These are phyloP conservation scores for Naganishia sp. DNA, from an alignment of 1,284 basidiomycete genomes.

Conservation along the genomic window DNA sequence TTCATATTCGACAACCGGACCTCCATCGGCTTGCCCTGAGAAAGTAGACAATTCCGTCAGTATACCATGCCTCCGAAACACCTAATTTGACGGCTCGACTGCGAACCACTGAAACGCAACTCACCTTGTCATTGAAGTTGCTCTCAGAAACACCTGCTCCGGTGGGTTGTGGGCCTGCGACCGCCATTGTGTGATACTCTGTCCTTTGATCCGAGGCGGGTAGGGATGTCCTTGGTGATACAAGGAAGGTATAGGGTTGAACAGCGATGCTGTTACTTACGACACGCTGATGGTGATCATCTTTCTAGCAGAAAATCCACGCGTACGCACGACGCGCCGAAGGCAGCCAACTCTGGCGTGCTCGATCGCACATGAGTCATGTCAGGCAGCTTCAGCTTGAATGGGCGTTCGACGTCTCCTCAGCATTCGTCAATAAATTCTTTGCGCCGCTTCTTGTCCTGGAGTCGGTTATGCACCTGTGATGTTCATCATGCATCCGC, in stretches of 20 bases:
- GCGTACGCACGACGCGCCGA: not conserved
- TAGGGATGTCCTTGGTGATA: not conserved
- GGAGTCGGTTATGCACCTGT: too few relatives aligned
- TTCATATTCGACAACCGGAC: slow-evolving; percentile 93
- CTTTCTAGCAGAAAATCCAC: slow-evolving; percentile 3
- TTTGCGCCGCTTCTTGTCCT: too few relatives aligned
- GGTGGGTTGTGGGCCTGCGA: slow-evolving; percentile 29
- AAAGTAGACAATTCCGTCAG: slow-evolving; percentile 16
- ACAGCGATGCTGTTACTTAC: not conserved
- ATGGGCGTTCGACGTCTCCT: too few relatives aligned
- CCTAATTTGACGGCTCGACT: not conserved
- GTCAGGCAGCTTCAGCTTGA: too few relatives aligned
- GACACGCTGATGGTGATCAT: slow-evolving; percentile 14
- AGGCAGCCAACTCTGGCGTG: slow-evolving; percentile 1
- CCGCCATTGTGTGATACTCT: slow-evolving; percentile 14
- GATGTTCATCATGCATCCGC: slow-evolving; percentile 7
- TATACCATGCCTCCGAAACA: not conserved
- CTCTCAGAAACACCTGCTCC: slow-evolving; percentile 43
- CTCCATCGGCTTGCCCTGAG: slow-evolving; percentile 61
- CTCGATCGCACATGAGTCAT: too few relatives aligned
- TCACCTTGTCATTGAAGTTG: slow-evolving; percentile 50
- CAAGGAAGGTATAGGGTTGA: not conserved
- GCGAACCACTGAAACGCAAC: slow-evolving; percentile 24
- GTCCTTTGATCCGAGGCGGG: not conserved
- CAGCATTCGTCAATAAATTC: too few relatives aligned